These are phyloP conservation scores for Colletotrichum sublineola DNA, from an alignment of 2,329 filamentous ascomycete species.

Conservation along the genomic window DNA sequence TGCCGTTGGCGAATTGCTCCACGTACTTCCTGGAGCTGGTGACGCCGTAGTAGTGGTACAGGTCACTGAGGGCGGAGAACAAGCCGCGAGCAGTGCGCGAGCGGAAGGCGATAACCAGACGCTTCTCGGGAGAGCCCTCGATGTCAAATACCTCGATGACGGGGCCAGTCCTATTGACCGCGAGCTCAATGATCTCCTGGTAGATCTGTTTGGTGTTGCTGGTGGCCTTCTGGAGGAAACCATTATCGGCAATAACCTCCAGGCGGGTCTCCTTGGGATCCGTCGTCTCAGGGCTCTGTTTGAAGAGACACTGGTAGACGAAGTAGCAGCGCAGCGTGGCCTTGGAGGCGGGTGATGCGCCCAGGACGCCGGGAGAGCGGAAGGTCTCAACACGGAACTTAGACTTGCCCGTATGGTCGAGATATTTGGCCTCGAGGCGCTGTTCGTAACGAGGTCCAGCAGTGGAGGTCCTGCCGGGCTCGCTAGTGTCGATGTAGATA, in stretches of 20 bases:
- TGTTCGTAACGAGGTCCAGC: conserved; percentile 92
- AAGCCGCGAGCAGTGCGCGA: conserved; percentile 91
- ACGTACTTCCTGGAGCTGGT: conserved; percentile 98
- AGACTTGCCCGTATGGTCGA: conserved; percentile 80
- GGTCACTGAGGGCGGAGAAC: conserved; percentile 93
- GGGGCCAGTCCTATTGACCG: conserved; percentile 86
- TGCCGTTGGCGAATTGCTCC: conserved; percentile 98
- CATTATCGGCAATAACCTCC: conserved; percentile 91
- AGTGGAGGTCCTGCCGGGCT: conserved; percentile 82
- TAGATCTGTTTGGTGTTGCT: conserved; percentile 96
- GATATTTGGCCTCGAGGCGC: conserved; percentile 93
- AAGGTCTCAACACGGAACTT: conserved; percentile 98
- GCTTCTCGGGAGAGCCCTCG: conserved; percentile 90
- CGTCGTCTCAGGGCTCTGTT: conserved; percentile 78
- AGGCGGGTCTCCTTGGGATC: conserved; percentile 85
- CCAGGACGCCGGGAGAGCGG: conserved; percentile 86
- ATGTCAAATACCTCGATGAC: conserved; percentile 99
- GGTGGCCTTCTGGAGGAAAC: conserved; percentile 96
- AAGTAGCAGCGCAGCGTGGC: conserved; percentile 97
- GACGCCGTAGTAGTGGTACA: conserved; percentile 99
- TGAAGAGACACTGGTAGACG: conserved; percentile 96
- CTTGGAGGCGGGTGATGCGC: conserved; percentile 74
- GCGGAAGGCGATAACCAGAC: conserved; percentile 94
- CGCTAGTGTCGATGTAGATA: conserved; percentile 98
- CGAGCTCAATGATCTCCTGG: conserved; percentile 90